Base-by-base conservation (phyloP, 2,329 filamentous ascomycete species). In the Pyricularia pennisetigena region DNA sequence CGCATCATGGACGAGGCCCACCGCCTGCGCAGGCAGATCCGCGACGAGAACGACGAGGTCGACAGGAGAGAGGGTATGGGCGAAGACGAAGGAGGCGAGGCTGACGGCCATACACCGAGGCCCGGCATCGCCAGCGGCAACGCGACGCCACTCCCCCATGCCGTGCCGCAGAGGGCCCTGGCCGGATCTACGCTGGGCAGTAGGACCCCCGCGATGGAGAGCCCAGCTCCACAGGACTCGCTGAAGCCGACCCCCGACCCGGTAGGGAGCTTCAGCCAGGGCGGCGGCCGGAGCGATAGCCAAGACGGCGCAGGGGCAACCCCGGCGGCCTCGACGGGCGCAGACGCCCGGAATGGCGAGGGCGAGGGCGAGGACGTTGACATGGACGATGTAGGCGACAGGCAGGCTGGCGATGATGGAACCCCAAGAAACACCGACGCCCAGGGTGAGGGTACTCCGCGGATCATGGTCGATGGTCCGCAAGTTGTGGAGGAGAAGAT, bases 11-110 rank as follows among this genome's bases (percentile, higher is more conserved):
- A 94, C 69, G 94, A 97, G 80, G 93, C 93, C n/a, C 91, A 91
- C 86, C 85, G 92, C 71, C 84, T 98, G 77, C 83, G 94, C 69
- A 85, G 92, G 65, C 84, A 96, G 76, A 97, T 98, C 74, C 88
- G 93, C 70, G 94, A 97, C 74, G 94, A 97, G 82, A 97, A 97
- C 80, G 94, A 97, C 77, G 93, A 97, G 79, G 92, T 95, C 0
- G 93, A 97, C 79, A 84, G 92, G 61, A 86, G 93, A 68, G 93
- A 96, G 77, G 93, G 92, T 32, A 93, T 93, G 87, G 86, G 87
- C 68, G 88, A 88, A 71, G 72, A 72, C 16, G 65, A n/a, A 16
- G 63, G 49, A n/a, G 35, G 30, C 26, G 67, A 35, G 9, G 69
- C 65, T 32, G 83, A 84, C 6, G 84, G 84, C 68, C 79, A 81